These are phyloP conservation scores for Saturnispora ahearnii DNA, from an alignment of 805 yeast species.

Conservation along the genomic window DNA sequence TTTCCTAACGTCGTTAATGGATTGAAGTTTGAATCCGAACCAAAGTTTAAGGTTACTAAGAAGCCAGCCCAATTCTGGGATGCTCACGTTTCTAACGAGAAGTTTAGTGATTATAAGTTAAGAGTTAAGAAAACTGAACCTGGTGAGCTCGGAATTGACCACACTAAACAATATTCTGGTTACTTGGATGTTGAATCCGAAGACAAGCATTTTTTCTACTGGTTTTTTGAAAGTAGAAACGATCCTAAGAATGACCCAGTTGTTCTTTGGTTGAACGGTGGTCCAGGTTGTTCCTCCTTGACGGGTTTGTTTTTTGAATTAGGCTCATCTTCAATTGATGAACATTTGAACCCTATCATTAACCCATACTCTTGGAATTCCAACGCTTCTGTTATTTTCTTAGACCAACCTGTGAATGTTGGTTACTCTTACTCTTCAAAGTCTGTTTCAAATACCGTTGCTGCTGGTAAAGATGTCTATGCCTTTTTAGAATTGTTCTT, in stretches of 20 bases:
- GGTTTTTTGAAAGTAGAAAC: constrained; percentile 88
- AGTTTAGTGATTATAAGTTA: constrained; percentile 37
- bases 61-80: constrained; percentile 31
- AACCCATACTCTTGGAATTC: constrained; percentile 89
- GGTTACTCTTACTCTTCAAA: constrained; percentile 77
- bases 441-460: constrained; percentile 56
- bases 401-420: constrained; percentile 91
- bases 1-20: constrained; percentile 49
- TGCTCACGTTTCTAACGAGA: constrained; percentile 24
- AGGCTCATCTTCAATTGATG: constrained; percentile 74
- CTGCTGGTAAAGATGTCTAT: constrained; percentile 84
- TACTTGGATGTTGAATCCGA: constrained; percentile 59
- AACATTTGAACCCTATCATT: constrained; percentile 54
- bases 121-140: constrained; percentile 43
- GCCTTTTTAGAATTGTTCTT: constrained; percentile 78
- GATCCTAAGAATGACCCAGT: constrained; percentile 83
- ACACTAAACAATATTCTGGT: constrained; percentile 65
- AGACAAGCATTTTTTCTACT: constrained; percentile 83
- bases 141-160: constrained; percentile 46
- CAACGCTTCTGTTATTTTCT: constrained; percentile 81
- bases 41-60: constrained; percentile 33
- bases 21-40: constrained; percentile 42
- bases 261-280: constrained; percentile 85
- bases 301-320: constrained; percentile 87
- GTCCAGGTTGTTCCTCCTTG: constrained; percentile 91